Evolutionary conservation across 2,329 filamentous ascomycete species (phyloP), one percentile per base, ranked within the genome.

Genomic region (Nigrospora oryzae): DNA sequence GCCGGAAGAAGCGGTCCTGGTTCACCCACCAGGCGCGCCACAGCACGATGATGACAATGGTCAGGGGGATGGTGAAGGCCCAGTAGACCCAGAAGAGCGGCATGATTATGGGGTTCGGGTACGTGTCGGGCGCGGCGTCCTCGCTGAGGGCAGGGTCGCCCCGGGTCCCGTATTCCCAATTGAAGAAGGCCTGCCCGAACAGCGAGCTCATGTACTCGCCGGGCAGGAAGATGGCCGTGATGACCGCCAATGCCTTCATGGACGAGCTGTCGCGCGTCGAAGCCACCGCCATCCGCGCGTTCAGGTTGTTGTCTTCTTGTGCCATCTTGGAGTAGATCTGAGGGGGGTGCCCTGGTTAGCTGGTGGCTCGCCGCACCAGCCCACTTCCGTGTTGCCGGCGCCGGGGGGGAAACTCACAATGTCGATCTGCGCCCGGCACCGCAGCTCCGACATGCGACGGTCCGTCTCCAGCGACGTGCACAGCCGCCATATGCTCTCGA

Each of bases 271-370:
- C 69, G 14, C 72, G 79, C 39, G 88, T 86, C 42, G 95, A 93
- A 59, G 86, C 87, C 5, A 94, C 88, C 0, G 85, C 87, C 1
- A 65, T 73, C 56, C 71, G 71, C 16, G 66, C 75, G 19, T 74
- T 77, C 48, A 71, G 61, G 28, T 69, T 67, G 50, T 71, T 71
- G 52, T 72, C 68, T 46, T 72, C 69, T 49, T 72, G 68, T 4
- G 69, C 69, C 65, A 72, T 70, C 51, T 70, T 71, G 49, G 64
- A 68, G 58, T 70, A 71, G 46, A 72, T 71, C 65, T 68, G 39
- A 1, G 14, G 52, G 16, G 14, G 52, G 16, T 10, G 6, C 17
- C 2, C 11, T 23, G 17, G 14, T 5, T 6, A 31, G 16, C 13
- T 3, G 11, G 8, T 14, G 6, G 3, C 7, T 7, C 23, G 7